These are phyloP conservation scores for Actinidia arguta DNA, from an alignment of 179 eudicot genomes.

Conservation along the genomic window DNA sequence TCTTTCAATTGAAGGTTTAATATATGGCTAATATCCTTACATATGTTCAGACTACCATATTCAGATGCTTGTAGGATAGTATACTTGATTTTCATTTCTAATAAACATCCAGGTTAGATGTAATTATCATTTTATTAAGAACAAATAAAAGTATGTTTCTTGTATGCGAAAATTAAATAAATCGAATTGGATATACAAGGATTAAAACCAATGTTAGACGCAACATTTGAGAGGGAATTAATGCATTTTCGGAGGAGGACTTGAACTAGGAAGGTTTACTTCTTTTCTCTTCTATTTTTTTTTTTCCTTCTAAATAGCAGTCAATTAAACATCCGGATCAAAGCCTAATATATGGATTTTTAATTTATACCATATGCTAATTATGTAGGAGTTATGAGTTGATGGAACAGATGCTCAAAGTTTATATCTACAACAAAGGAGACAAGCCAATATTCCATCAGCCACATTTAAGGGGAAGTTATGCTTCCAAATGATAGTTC, in stretches of 20 bases:
- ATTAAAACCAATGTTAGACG: background rate
- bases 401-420: conserved; percentile 70
- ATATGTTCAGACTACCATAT: background rate
- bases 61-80: background rate
- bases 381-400: conserved; percentile 73
- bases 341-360: background rate
- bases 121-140: background rate
- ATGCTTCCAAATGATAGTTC: conserved; percentile 92
- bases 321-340: background rate
- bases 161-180: background rate
- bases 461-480: conserved; percentile 68
- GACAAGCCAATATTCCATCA: conserved; percentile 80
- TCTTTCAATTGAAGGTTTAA: background rate
- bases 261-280: background rate
- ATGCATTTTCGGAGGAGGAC: background rate
- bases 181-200: background rate
- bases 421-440: conserved; percentile 82
- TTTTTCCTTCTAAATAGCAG: background rate
- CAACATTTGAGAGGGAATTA: background rate
- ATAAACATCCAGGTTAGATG: background rate
- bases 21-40: background rate
- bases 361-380: background rate
- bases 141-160: background rate
- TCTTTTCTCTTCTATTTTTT: too few species aligned
- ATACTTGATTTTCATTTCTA: background rate